Conservation (phyloP, 768 basidiomycete species). For the Boletus insuetus region DNA sequence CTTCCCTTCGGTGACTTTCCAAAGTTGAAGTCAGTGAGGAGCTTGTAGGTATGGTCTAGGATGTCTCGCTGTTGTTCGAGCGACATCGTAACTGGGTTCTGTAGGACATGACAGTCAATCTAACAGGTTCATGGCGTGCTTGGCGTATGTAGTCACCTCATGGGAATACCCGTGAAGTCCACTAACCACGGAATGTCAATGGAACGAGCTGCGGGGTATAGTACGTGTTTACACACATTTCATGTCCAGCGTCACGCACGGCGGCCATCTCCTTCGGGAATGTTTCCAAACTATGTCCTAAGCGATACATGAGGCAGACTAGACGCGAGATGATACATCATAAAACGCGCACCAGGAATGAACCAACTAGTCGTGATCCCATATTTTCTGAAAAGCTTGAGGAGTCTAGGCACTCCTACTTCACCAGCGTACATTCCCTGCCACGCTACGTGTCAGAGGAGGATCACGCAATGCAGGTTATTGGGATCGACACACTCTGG, state of each 20-base stretch:
- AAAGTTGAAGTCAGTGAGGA: conserved; percentile 66
- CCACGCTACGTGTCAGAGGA: background rate
- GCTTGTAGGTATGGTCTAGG: conserved; percentile 58
- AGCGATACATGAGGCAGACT: background rate
- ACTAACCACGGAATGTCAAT: conserved; percentile 27
- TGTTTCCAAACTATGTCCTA: conserved; percentile 71
- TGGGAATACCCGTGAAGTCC: conserved; percentile 73
- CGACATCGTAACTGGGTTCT: conserved; percentile 62
- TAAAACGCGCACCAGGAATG: conserved; percentile 51
- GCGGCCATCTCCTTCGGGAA: conserved; percentile 69
- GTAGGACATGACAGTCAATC: background rate
- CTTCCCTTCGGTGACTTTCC: conserved; percentile 58
- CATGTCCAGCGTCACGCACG: conserved; percentile 71
- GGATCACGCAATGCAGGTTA: background rate
- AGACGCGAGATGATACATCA: background rate
- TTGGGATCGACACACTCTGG: conserved; percentile 37
- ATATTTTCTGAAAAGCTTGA: conserved; percentile 72
- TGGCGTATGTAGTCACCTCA: conserved; percentile 39
- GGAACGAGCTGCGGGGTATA: background rate
- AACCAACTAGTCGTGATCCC: conserved; percentile 72
- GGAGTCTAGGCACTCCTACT: conserved; percentile 63
- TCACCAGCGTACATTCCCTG: conserved; percentile 74
- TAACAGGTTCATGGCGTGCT: background rate
- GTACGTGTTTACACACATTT: conserved; percentile 43
- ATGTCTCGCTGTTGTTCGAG: conserved; percentile 70